Conservation (phyloP, 2,329 filamentous ascomycete species). For the Hymenoscyphus repandus region DNA sequence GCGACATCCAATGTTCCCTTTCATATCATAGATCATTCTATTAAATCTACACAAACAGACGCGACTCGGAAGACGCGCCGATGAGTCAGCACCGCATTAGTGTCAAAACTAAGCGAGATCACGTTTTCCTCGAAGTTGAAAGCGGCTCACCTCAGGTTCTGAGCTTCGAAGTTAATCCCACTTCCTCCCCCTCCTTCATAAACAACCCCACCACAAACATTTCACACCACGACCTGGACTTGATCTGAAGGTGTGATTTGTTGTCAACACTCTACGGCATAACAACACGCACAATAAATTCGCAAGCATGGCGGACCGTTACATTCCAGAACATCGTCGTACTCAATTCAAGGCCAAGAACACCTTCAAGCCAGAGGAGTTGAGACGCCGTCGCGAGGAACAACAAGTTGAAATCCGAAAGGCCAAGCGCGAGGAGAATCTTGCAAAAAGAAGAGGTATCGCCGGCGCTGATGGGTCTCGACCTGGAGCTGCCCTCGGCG, state of each 20-base stretch:
- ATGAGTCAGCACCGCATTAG: neutral
- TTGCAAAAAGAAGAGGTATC: constrained; percentile 96
- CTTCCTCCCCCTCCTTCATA: constrained; percentile 9
- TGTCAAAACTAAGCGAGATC: constrained; percentile 4
- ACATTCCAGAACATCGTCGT: constrained; percentile 98
- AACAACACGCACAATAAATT: constrained; percentile 10
- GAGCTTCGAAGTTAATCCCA: constrained; percentile 18
- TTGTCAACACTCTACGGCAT: constrained; percentile 8
- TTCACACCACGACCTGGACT: constrained; percentile 7
- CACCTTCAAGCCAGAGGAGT: constrained; percentile 98
- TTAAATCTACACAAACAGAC: neutral
- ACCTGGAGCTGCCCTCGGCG: constrained; percentile 76
- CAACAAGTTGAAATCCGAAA: constrained; percentile 99
- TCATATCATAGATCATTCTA: neutral
- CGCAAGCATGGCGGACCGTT: constrained; percentile 82
- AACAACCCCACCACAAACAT: constrained; percentile 6
- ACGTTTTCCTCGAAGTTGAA: constrained; percentile 12
- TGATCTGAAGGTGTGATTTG: constrained; percentile 15
- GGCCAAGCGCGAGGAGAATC: constrained; percentile 96
- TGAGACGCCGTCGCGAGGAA: constrained; percentile 95
- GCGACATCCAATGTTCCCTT: neutral
- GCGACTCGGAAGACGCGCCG: constrained; percentile 5
- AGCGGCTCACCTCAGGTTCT: constrained; percentile 14
- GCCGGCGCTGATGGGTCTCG: constrained; percentile 69
- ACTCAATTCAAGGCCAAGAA: constrained; percentile 99